phyloP scores from a whole-genome alignment of 2,329 filamentous ascomycete species.

The Ceratocystis variospora region DNA sequence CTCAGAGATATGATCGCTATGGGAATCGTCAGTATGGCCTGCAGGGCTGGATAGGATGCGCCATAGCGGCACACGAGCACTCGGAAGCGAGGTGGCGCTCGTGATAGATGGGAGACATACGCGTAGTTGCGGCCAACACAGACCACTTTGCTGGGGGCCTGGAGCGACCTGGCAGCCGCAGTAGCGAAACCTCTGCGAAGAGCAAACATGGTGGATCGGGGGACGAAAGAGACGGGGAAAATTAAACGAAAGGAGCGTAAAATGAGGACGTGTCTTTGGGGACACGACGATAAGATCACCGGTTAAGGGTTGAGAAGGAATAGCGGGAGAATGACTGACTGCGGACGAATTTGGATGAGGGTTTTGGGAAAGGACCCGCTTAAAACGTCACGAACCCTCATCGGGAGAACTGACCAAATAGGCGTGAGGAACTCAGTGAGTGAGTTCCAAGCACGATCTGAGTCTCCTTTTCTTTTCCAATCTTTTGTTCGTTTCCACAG shows the following conservation, averaged over 20 bases:
- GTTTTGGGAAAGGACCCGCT: not conserved
- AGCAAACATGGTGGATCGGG: constrained; percentile 26
- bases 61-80: constrained; percentile 19
- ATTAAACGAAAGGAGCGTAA: not conserved
- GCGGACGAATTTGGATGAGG: too few species aligned
- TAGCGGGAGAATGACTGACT: not conserved
- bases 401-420: not conserved
- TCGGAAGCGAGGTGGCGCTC: not conserved
- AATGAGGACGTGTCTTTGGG: too few species aligned
- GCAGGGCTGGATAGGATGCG: not conserved
- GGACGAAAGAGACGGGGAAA: not conserved
- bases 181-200: constrained; percentile 29
- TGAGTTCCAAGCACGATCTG: too few species aligned
- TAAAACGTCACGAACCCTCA: not conserved
- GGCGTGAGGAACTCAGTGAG: too few species aligned
- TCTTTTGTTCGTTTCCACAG: too few species aligned
- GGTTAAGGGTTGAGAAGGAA: not conserved
- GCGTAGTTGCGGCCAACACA: constrained; percentile 96
- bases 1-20: constrained; percentile 82
- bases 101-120: constrained; percentile 35
- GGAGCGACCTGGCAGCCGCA: constrained; percentile 33
- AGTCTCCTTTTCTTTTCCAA: too few species aligned
- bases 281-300: too few species aligned
- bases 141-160: constrained; percentile 58
- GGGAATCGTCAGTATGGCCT: not conserved